These are phyloP conservation scores for Linum tenue DNA, from an alignment of 345 rosid species.

Conservation along the genomic window DNA sequence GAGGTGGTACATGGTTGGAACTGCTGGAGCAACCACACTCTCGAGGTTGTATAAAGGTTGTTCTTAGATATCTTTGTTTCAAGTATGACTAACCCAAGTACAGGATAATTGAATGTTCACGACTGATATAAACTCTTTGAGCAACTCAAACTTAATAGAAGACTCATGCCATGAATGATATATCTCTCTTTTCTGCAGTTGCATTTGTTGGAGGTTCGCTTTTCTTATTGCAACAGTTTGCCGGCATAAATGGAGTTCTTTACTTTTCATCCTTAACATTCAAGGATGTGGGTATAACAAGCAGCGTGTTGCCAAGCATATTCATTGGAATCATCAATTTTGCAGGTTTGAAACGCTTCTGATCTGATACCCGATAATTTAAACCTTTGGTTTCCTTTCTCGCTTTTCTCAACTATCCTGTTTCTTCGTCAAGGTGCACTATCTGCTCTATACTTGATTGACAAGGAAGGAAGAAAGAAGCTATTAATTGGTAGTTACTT, in stretches of 20 bases:
- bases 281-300: slow-evolving; percentile 56
- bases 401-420: slow-evolving; percentile 4
- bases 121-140: neutral
- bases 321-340: slow-evolving; percentile 60
- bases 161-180: neutral
- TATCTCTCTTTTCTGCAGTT: slow-evolving; percentile 37
- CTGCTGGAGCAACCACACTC: slow-evolving; percentile 67
- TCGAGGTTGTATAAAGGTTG: slow-evolving; percentile 64
- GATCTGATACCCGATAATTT: neutral
- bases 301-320: slow-evolving; percentile 50
- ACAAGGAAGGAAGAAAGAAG: slow-evolving; percentile 54
- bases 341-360: slow-evolving; percentile 36
- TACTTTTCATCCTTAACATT: slow-evolving; percentile 76
- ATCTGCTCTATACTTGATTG: slow-evolving; percentile 53
- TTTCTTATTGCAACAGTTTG: slow-evolving; percentile 67
- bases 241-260: slow-evolving; percentile 78
- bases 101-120: neutral
- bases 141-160: neutral
- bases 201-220: slow-evolving; percentile 61
- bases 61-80: slow-evolving; percentile 12
- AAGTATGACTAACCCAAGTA: neutral
- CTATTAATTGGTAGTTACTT: slow-evolving; percentile 61
- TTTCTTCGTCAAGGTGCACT: slow-evolving; percentile 44
- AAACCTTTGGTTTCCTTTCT: neutral
- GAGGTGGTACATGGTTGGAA: slow-evolving; percentile 52